Conservation (phyloP, 2,329 filamentous ascomycete genomes). For the Hymenoscyphus occultus region DNA sequence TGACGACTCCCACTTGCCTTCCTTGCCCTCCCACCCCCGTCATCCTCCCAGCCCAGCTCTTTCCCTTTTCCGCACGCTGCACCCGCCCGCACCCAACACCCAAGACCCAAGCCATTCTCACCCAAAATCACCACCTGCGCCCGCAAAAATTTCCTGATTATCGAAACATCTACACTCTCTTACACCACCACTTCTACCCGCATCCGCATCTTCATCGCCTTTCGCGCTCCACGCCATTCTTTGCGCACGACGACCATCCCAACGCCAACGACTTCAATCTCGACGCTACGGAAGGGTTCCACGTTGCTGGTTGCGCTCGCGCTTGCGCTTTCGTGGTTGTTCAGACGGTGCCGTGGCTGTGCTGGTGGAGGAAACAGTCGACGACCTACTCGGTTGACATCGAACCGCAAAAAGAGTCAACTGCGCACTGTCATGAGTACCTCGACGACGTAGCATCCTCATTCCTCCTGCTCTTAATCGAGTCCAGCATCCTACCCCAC, state of each 20-base stretch:
- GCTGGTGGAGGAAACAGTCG: constrained; percentile 1
- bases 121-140: neutral
- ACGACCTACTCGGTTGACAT: neutral
- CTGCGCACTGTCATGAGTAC: constrained; percentile 20
- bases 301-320: constrained; percentile 1
- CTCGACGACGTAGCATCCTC: constrained; percentile 18
- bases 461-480: constrained; percentile 21
- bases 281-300: neutral
- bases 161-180: constrained; percentile 2
- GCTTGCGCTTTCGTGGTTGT: constrained; percentile 3
- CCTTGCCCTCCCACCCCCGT: neutral
- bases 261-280: neutral
- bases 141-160: constrained; percentile 4
- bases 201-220: neutral
- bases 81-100: neutral
- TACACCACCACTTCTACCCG: neutral
- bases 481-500: constrained; percentile 11
- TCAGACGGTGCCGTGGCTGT: constrained; percentile 2
- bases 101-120: neutral
- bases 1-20: neutral
- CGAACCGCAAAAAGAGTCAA: neutral
- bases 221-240: neutral
- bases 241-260: neutral
- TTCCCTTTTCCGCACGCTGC: neutral
- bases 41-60: constrained; percentile 1